phyloP scores from a whole-genome alignment of 306 rosid species.

The Quercus bicolor region DNA sequence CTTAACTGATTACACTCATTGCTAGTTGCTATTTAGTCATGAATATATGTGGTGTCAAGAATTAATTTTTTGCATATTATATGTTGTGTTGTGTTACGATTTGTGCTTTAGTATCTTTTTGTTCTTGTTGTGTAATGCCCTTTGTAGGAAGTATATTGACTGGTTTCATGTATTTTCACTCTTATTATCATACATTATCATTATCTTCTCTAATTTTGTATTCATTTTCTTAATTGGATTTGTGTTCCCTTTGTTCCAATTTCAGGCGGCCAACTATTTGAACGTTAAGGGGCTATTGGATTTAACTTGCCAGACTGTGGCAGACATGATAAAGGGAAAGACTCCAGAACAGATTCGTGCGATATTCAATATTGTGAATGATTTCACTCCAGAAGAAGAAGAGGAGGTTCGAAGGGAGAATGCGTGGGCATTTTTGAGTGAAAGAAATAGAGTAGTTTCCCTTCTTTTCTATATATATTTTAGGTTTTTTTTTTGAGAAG shows the following conservation, averaged over 20 bases:
- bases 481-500: too few relatives aligned
- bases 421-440: constrained; percentile 60
- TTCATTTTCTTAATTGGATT: not conserved
- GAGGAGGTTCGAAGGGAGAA: constrained; percentile 65
- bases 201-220: not conserved
- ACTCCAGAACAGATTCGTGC: constrained; percentile 59
- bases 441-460: not conserved
- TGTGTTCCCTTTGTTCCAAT: not conserved
- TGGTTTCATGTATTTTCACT: too few relatives aligned
- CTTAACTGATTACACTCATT: too few relatives aligned
- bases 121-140: too few relatives aligned
- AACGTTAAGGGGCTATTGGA: constrained; percentile 58
- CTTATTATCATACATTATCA: not conserved
- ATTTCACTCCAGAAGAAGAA: constrained; percentile 62
- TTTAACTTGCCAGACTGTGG: constrained; percentile 61
- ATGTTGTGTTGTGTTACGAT: too few relatives aligned
- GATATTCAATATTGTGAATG: constrained; percentile 57
- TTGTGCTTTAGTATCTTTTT: too few relatives aligned
- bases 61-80: too few relatives aligned
- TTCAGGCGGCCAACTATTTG: constrained; percentile 57
- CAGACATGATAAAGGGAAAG: constrained; percentile 61
- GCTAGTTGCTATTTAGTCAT: too few relatives aligned
- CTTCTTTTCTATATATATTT: too few relatives aligned
- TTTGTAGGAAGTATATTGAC: too few relatives aligned
- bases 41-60: too few relatives aligned